A percentile compares a stretch with the other conserved stretches of the same genome.
These are phyloP conservation scores for Termitomyces sp. DNA, from an alignment of 768 basidiomycete species.

Conservation along the genomic window DNA sequence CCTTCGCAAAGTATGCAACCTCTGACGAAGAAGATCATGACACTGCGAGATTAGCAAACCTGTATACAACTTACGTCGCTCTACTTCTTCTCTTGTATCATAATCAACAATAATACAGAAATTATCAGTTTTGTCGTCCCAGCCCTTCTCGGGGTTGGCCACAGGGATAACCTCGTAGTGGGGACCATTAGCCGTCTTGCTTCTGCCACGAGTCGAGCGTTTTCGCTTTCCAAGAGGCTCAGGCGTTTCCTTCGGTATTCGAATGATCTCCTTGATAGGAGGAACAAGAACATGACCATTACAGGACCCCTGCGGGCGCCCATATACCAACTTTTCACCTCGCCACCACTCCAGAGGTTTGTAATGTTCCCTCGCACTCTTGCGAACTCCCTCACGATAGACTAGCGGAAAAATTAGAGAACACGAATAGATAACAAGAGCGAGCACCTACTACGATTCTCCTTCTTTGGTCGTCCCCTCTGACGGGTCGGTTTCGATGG, in stretches of 20 bases:
- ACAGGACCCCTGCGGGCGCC: slow-evolving; percentile 37
- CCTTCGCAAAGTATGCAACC: slow-evolving; percentile 18
- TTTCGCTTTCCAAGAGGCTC: slow-evolving; percentile 31
- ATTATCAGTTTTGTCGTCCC: slow-evolving; percentile 76
- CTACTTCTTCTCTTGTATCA: slow-evolving; percentile 50
- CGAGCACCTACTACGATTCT: slow-evolving; percentile 30
- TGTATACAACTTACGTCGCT: slow-evolving; percentile 54
- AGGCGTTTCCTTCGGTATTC: slow-evolving; percentile 37
- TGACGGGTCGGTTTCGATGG: slow-evolving; percentile 15
- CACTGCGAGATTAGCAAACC: background rate
- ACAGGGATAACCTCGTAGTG: slow-evolving; percentile 19
- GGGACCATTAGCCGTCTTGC: slow-evolving; percentile 39
- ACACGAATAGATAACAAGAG: background rate
- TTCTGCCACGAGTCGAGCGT: slow-evolving; percentile 41
- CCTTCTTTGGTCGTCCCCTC: slow-evolving; percentile 30
- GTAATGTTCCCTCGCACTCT: slow-evolving; percentile 62
- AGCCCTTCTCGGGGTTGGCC: slow-evolving; percentile 65
- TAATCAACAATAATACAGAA: slow-evolving; percentile 67
- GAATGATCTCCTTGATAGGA: slow-evolving; percentile 56
- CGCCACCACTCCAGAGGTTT: slow-evolving; percentile 89
- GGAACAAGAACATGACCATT: slow-evolving; percentile 45
- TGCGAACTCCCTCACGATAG: slow-evolving; percentile 54
- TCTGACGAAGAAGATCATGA: background rate
- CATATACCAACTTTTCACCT: slow-evolving; percentile 85
- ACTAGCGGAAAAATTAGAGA: slow-evolving; percentile 15